Conservation (phyloP, 768 basidiomycete species). For the Boletus rubescentipes region DNA sequence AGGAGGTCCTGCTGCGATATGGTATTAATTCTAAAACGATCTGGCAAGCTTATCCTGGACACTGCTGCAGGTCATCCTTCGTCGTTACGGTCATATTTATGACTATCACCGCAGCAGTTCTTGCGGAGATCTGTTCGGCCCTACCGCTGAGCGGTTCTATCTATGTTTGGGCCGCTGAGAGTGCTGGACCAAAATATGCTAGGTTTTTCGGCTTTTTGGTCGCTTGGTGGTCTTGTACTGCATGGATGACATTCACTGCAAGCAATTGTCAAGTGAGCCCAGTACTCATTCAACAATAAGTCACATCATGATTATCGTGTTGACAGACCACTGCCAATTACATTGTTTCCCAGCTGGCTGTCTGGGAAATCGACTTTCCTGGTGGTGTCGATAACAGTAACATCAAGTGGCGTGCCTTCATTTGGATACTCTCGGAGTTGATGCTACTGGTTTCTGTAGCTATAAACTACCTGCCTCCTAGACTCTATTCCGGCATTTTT, state of each 20-base stretch:
- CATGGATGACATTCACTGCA: constrained; percentile 95
- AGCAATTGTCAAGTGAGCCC: constrained; percentile 76
- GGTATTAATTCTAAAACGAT: constrained; percentile 39
- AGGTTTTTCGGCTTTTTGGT: constrained; percentile 87
- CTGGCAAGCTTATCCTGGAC: constrained; percentile 12
- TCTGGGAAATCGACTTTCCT: constrained; percentile 81
- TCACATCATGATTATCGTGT: neutral
- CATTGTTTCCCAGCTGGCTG: constrained; percentile 77
- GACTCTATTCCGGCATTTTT: constrained; percentile 73
- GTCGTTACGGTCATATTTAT: constrained; percentile 82
- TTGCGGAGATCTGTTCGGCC: constrained; percentile 91
- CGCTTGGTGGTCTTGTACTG: constrained; percentile 91
- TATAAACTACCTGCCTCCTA: constrained; percentile 84
- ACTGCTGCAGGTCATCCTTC: constrained; percentile 72
- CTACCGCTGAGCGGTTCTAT: constrained; percentile 87
- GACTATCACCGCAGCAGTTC: constrained; percentile 81
- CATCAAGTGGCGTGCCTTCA: constrained; percentile 81
- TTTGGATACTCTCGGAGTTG: constrained; percentile 80
- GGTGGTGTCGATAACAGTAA: constrained; percentile 71
- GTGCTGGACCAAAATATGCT: constrained; percentile 83
- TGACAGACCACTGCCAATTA: constrained; percentile 83
- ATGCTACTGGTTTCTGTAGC: constrained; percentile 69
- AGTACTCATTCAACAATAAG: neutral
- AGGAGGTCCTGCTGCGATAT: constrained; percentile 85
- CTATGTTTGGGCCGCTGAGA: constrained; percentile 93